These are phyloP conservation scores for Populus ilicifolia DNA, from an alignment of 345 rosid genomes.

Conservation along the genomic window DNA sequence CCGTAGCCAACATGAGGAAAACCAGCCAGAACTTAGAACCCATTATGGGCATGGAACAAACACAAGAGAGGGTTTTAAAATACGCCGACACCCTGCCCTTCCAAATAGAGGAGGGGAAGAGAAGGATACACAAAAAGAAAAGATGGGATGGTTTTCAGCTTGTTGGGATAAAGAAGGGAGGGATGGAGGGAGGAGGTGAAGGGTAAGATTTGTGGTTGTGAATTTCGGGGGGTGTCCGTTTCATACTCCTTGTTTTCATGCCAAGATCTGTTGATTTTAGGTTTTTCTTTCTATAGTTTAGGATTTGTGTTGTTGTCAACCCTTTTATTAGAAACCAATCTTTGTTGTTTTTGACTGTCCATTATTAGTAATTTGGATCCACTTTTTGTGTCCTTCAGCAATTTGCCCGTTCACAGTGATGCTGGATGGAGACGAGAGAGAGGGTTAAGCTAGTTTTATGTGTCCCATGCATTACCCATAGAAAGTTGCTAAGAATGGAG, in stretches of 20 bases:
- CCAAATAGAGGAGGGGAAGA: conserved; percentile 32
- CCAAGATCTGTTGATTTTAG: not conserved
- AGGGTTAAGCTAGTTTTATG: no score
- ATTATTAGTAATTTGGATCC: no score
- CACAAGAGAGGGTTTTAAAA: not conserved
- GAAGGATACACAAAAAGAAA: conserved; percentile 25
- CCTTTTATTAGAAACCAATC: no score
- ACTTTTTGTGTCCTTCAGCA: no score
- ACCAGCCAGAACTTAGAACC: conserved; percentile 32
- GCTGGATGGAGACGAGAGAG: no score
- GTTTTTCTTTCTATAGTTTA: not conserved
- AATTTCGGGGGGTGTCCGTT: conserved; percentile 15
- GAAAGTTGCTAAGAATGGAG: no score
- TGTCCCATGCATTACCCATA: no score
- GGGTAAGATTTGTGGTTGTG: conserved; percentile 23
- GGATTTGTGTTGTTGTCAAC: no score
- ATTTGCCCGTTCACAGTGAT: no score
- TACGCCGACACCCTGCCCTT: conserved; percentile 20
- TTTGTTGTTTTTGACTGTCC: no score
- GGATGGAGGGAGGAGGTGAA: not conserved
- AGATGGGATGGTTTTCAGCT: not conserved
- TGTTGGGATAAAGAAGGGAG: no score
- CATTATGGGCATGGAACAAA: conserved; percentile 25
- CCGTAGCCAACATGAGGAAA: conserved; percentile 32
- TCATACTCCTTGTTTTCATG: conserved; percentile 10